A percentile compares a stretch with the other conserved stretches of the same genome.
Conservation (phyloP, 129 eudicot species). For the Lactuca sativa region DNA sequence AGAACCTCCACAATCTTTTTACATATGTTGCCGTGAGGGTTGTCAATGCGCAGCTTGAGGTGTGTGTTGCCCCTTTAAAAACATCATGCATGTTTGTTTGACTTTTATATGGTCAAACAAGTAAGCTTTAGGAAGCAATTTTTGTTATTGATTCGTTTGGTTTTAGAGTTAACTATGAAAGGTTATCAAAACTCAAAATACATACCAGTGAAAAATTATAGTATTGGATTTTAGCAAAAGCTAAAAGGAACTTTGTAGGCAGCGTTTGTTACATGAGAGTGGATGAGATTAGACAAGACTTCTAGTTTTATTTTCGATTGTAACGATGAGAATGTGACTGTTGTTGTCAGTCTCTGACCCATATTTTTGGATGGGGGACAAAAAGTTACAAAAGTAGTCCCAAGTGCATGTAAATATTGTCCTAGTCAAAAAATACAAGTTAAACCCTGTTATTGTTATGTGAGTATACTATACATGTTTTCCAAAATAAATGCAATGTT, state of each 20-base stretch:
- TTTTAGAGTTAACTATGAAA: background rate
- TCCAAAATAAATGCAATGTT: constrained; percentile 9
- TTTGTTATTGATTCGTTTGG: background rate
- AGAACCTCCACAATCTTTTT: constrained; percentile 81
- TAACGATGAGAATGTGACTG: no score
- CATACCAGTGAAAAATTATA: background rate
- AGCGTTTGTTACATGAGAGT: no score
- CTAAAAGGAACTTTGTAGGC: background rate
- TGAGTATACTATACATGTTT: background rate
- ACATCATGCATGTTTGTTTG: constrained; percentile 1
- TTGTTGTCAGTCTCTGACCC: no score
- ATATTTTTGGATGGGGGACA: no score
- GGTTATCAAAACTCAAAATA: background rate
- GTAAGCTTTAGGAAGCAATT: background rate
- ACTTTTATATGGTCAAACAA: constrained; percentile 27
- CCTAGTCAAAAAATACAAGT: no score
- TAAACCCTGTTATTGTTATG: no score
- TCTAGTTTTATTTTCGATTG: no score
- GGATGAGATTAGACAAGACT: no score
- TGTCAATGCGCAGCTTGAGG: constrained; percentile 90
- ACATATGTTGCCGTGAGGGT: constrained; percentile 79
- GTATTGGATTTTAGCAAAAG: background rate
- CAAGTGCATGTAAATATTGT: no score
- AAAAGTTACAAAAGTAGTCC: no score
- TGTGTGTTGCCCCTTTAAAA: constrained; percentile 28